A percentile compares a stretch with the other conserved stretches of the same genome.
phyloP scores from a whole-genome alignment of 2,329 filamentous ascomycete species.

The Aspergillus pseudoglaucus region DNA sequence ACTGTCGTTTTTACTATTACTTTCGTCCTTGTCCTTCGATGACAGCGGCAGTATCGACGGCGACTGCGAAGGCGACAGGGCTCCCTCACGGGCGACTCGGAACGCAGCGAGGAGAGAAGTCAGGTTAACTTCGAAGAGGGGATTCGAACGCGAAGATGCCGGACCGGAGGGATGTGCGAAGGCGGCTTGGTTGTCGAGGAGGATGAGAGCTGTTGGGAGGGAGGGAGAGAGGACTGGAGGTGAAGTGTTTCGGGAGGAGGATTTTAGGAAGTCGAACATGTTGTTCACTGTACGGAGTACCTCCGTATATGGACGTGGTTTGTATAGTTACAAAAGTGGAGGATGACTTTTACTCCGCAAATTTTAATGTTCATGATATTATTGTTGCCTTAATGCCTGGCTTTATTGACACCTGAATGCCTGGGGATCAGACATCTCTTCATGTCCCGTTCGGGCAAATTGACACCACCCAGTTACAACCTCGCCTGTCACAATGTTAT shows the following conservation, averaged over 20 bases:
- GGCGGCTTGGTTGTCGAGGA: constrained; percentile 44
- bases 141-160: constrained; percentile 40
- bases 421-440: background rate
- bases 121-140: constrained; percentile 39
- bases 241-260: background rate
- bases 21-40: background rate
- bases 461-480: background rate
- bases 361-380: too few species aligned
- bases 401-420: background rate
- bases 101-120: constrained; percentile 31
- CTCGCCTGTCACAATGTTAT: background rate
- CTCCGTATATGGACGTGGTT: background rate
- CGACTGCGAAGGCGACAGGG: background rate
- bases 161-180: constrained; percentile 37
- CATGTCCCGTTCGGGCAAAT: background rate
- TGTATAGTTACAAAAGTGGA: background rate
- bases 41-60: background rate
- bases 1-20: background rate
- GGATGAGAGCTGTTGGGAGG: constrained; percentile 35
- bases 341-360: background rate
- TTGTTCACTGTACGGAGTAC: background rate
- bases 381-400: background rate
- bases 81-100: constrained; percentile 18
- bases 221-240: background rate
- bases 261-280: background rate